Evolutionary conservation across 31 red algal genomes (phyloP), one percentile per base, ranked within the genome.

Genomic region (Odonthalia washingtoniensis): DNA sequence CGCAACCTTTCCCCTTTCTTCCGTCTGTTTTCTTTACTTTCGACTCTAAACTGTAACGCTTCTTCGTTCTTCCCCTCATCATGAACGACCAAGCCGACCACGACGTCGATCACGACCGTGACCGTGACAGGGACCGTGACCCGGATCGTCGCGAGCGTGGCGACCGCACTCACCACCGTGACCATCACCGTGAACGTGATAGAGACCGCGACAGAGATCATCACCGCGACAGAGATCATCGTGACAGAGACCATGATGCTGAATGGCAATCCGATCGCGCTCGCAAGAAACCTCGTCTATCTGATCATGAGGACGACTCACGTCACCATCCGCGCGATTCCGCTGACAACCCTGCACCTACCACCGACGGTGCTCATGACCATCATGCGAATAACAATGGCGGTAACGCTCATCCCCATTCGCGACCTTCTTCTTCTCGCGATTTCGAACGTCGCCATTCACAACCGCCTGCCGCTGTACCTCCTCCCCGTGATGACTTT

Each of bases 221-320:
- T 42, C 62, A 80, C 77, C 35, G 49, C 5, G 86, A 89, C 3
- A 64, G 86, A 46, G 65, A 64, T 31, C 82, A 74, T 65, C 72
- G 85, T 0, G 85, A 88, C 74, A 72, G 45, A 16, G 32, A 14
- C 5, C 74, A 37, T 57, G 21, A 21, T 57, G 49, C 49, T 14
- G 49, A 57, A 14, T 57, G 49, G 49, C 49, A 57, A 57, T 57
- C 49, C 49, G 49, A 57, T 9, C 80, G 80, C 80, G 61, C 80
- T n/a, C 61, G 80, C 34, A 83, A 83, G 80, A 83, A 83, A 40
- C 80, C 80, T 33, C 80, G 80, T 46, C 80, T 83, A 46, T 37
- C 49, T 17, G 74, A 41, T 26, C 4, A 6, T 5, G 28, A 41
- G 33, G 83, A 76, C 46, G 60, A 64, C 70, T 49, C 40, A 63